Evolutionary conservation across 768 basidiomycete genomes (phyloP).

Genomic region (Boletus subparvulus): DNA sequence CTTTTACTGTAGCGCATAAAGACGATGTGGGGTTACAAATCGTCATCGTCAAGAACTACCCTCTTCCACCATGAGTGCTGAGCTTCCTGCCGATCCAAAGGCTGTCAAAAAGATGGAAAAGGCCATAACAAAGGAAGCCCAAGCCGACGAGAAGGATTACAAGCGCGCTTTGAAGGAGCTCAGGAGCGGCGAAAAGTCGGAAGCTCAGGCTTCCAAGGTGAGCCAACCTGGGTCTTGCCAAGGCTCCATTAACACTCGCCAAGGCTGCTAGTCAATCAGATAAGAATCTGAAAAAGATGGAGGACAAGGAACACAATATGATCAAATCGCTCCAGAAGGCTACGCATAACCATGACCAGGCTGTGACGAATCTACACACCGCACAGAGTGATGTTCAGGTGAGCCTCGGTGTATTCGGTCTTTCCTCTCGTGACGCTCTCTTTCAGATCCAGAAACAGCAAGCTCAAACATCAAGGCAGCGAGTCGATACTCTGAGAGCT

Average conservation of each 20-base stretch:
- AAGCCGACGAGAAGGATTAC: slow-evolving; percentile 49
- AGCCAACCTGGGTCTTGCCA: background rate
- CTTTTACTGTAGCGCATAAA: background rate
- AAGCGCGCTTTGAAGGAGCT: slow-evolving; percentile 57
- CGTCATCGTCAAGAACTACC: background rate
- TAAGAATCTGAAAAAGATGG: slow-evolving; percentile 46
- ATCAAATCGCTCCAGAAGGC: slow-evolving; percentile 54
- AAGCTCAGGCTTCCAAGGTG: slow-evolving; percentile 54
- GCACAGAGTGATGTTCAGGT: slow-evolving; percentile 49
- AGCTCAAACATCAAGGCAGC: slow-evolving; percentile 16
- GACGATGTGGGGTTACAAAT: background rate
- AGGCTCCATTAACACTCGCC: background rate
- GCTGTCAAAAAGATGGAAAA: slow-evolving; percentile 45
- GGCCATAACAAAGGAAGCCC: slow-evolving; percentile 47
- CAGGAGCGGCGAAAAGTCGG: slow-evolving; percentile 50
- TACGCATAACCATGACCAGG: slow-evolving; percentile 50
- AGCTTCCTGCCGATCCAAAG: slow-evolving; percentile 21
- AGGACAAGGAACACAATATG: slow-evolving; percentile 50
- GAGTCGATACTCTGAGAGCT: slow-evolving; percentile 17
- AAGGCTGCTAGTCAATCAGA: slow-evolving; percentile 49
- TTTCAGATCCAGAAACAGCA: slow-evolving; percentile 29
- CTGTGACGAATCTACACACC: slow-evolving; percentile 41
- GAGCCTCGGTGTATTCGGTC: background rate
- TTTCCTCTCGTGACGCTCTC: background rate
- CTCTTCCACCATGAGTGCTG: slow-evolving; percentile 21